Evolutionary conservation across 176 grass and related monocot genomes (phyloP).

Genomic region (Dactylis glomerata): DNA sequence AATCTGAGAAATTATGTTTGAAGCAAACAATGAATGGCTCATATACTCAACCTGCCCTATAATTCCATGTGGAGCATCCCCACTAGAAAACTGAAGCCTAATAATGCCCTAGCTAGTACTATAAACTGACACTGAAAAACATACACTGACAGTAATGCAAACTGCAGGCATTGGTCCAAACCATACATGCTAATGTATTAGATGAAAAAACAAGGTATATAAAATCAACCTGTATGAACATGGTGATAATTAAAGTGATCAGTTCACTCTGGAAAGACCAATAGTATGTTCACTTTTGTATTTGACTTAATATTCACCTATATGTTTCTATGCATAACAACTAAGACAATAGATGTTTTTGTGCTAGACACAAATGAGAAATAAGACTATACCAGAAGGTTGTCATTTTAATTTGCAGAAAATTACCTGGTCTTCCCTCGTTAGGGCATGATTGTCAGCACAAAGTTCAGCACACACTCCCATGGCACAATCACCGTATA

Average conservation of each 20-base stretch:
- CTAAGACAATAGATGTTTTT: background rate
- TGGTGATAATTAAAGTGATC: background rate
- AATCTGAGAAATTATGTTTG: background rate
- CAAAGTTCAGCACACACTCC: conserved; percentile 85
- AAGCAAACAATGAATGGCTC: conserved; percentile 7
- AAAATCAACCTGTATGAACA: background rate
- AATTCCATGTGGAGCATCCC: background rate
- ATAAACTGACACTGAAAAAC: background rate
- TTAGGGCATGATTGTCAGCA: conserved; percentile 76
- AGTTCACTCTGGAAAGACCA: background rate
- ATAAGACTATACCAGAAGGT: background rate
- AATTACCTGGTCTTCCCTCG: conserved; percentile 76
- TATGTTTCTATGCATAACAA: background rate
- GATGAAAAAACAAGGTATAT: background rate
- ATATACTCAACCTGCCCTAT: background rate
- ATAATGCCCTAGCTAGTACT: background rate
- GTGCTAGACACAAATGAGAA: background rate
- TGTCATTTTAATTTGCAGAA: background rate
- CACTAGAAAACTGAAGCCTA: background rate
- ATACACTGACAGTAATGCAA: background rate
- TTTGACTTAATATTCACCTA: background rate
- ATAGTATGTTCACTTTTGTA: background rate
- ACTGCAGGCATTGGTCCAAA: background rate
- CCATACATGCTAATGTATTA: background rate
- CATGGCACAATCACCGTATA: conserved; percentile 75